Evolutionary conservation across 805 yeast species (phyloP), one percentile per base, ranked within the genome.

Genomic region (Cyberlindnera samutprakarnensis): DNA sequence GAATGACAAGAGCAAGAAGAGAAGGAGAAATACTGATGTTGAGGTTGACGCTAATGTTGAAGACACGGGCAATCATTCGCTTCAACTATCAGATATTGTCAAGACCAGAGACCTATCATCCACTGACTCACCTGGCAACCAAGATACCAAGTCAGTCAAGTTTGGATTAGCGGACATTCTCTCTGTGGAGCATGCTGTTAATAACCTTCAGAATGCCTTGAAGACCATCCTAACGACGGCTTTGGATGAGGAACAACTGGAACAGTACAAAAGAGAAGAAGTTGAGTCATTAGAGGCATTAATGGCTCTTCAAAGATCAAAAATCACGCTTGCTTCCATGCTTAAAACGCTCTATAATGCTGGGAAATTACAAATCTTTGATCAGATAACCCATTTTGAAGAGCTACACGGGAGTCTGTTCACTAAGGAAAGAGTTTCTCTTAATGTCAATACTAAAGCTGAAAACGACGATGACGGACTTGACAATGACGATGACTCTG

Each of bases 241-340:
- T 1, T 86, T 86, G 4, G 68, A 69, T 31, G 43, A 61, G 10
- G 55, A 62, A 11, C 57, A 66, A 6, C 55, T 68, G 64, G 38
- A 59, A 46, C 35, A 44, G 25, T 39, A 56, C 49, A 26, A 29
- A n/a, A 21, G 23, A 12, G 14, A 16, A 2, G 43, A 53, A 10
- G 39, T 49, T 15, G 44, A 58, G n/a, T 37, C 50, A 9, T 57
- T 62, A 3, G 69, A 71, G 24, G 57, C 75, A 7, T 44, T 68
- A 12, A 61, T 72, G 7, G 68, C 78, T 5, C 49, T 80, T 27
- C 52, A 69, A 8, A 65, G 76, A 35, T 67, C 70, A 26, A 69
- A 78, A 33, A 47, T 84, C 15, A 66, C 67, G 32, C 51, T 84
- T 16, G 85, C 85, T 1, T 62, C 83, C 1, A 64, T 64, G 38